phyloP scores from a whole-genome alignment of 192 early-diverging fungal genomes.

The Dissophora globulifera region DNA sequence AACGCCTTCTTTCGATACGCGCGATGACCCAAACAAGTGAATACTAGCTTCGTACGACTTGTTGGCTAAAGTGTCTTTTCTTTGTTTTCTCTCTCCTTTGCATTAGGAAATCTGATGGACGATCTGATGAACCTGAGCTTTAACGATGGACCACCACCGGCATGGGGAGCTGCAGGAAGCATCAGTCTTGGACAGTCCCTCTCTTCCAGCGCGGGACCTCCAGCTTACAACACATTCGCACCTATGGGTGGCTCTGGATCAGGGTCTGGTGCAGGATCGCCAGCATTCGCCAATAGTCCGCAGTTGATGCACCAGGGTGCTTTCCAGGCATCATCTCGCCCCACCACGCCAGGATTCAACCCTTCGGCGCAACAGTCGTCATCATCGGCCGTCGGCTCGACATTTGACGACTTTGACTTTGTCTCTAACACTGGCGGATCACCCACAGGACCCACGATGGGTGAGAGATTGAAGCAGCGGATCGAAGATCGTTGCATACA shows the following conservation, averaged over 20 bases:
- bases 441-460: slow-evolving; percentile 15
- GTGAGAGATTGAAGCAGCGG: not conserved
- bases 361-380: not conserved
- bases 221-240: slow-evolving; percentile 24
- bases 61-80: too few species aligned
- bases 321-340: slow-evolving; percentile 7
- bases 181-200: slow-evolving; percentile 32
- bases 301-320: not conserved
- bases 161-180: slow-evolving; percentile 52
- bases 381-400: slow-evolving; percentile 3
- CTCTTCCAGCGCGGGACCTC: slow-evolving; percentile 13
- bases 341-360: slow-evolving; percentile 13
- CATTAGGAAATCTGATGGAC: slow-evolving; percentile 45
- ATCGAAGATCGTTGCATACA: not conserved
- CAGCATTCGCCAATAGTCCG: slow-evolving; percentile 31
- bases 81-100: not conserved
- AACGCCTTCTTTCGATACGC: not conserved
- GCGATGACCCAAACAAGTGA: too few species aligned
- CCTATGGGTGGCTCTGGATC: slow-evolving; percentile 1
- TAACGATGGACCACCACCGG: slow-evolving; percentile 45
- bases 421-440: slow-evolving; percentile 30
- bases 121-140: slow-evolving; percentile 54
- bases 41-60: too few species aligned
- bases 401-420: slow-evolving; percentile 49
- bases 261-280: slow-evolving; percentile 21